Percentiles rank a stretch among this genome's conserved stretches.
Conservation (phyloP, 306 rosid genomes). For the Rubus idaeus region DNA sequence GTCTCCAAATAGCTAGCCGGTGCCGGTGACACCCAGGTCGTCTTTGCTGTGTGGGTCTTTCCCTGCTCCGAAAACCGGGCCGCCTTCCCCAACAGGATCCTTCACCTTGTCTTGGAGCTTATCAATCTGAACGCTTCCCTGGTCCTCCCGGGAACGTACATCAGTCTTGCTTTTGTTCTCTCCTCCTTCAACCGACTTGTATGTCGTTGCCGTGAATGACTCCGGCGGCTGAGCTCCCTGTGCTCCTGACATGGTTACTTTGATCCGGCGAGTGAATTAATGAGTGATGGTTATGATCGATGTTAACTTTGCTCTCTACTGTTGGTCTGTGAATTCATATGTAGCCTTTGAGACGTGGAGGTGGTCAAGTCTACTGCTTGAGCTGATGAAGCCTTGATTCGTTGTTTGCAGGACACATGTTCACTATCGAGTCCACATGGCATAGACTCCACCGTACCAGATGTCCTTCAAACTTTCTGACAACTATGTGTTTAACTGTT, state of each 20-base stretch:
- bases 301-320: too few species aligned
- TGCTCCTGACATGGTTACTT: constrained; percentile 67
- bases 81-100: constrained; percentile 71
- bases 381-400: background rate
- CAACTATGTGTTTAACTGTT: too few species aligned
- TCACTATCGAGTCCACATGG: background rate
- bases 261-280: background rate
- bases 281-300: background rate
- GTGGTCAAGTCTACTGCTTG: background rate
- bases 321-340: background rate
- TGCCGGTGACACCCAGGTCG: constrained; percentile 77
- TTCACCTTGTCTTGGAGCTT: constrained; percentile 65
- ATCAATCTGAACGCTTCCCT: constrained; percentile 68
- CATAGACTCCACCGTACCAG: background rate
- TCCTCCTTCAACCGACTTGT: constrained; percentile 63
- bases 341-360: background rate
- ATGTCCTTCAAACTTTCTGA: background rate
- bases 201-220: constrained; percentile 61
- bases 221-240: constrained; percentile 76
- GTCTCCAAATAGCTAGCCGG: constrained; percentile 33
- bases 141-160: constrained; percentile 54
- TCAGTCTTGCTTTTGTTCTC: constrained; percentile 61
- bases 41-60: constrained; percentile 49
- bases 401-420: constrained; percentile 3
- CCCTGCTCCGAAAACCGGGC: constrained; percentile 77